Evolutionary conservation across 352 stramenopile species (phyloP).

Genomic region (Phytophthora tubulina): DNA sequence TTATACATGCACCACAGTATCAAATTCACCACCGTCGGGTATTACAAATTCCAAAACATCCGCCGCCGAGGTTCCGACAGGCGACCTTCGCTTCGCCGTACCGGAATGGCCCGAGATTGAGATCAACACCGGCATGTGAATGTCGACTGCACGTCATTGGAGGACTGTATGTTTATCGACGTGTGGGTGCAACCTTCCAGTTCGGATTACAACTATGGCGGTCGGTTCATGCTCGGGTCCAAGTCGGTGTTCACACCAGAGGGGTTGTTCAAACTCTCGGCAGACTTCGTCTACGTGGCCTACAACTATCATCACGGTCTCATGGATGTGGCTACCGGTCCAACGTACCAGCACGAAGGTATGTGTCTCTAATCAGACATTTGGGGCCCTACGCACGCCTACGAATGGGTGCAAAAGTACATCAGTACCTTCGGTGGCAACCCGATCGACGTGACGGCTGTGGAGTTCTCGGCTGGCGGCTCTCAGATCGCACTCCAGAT

Average conservation of each 20-base stretch:
- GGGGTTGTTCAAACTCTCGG: constrained; percentile 32
- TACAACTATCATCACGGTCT: constrained; percentile 52
- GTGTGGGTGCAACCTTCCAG: constrained; percentile 46
- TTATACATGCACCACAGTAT: too few relatives aligned
- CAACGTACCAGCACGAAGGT: constrained; percentile 44
- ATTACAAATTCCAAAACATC: too few relatives aligned
- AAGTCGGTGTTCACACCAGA: constrained; percentile 32
- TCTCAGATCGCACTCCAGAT: constrained; percentile 40
- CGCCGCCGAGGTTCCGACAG: too few relatives aligned
- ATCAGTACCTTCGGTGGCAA: constrained; percentile 52
- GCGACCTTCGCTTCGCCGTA: too few relatives aligned
- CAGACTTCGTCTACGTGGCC: constrained; percentile 46
- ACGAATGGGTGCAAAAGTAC: constrained; percentile 51
- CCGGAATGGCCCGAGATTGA: neutral
- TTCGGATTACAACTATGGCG: constrained; percentile 45
- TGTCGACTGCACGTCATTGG: too few relatives aligned
- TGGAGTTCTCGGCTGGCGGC: constrained; percentile 37
- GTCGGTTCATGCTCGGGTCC: constrained; percentile 33
- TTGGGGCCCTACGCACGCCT: constrained; percentile 41
- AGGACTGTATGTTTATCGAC: constrained; percentile 48
- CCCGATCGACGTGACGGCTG: constrained; percentile 43
- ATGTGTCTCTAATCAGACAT: constrained; percentile 35
- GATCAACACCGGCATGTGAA: neutral
- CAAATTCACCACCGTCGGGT: too few relatives aligned
- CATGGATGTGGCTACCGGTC: constrained; percentile 28